phyloP scores from a whole-genome alignment of 768 basidiomycete species.

The Antrodiella citrinella region DNA sequence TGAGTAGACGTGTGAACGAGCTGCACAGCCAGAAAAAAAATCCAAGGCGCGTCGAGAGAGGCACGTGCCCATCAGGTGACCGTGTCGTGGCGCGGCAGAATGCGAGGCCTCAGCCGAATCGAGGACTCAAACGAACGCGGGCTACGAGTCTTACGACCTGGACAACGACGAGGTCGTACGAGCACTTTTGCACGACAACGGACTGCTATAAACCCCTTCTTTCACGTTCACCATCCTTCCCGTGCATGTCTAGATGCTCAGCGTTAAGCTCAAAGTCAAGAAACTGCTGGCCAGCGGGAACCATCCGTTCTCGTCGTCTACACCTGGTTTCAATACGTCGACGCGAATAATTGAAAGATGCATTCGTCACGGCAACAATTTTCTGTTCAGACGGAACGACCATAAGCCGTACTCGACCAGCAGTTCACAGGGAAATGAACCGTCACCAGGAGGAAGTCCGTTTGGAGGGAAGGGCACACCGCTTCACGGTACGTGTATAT shows the following conservation, averaged over 20 bases:
- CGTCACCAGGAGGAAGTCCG: conserved; percentile 5
- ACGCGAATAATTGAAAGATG: conserved; percentile 8
- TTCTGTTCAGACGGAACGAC: conserved; percentile 6
- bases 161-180: not conserved
- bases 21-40: no score
- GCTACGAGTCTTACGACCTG: not conserved
- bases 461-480: conserved; percentile 11
- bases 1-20: not conserved
- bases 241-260: conserved; percentile 11
- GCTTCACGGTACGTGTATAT: conserved; percentile 8
- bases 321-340: conserved; percentile 6
- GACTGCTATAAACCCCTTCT: not conserved
- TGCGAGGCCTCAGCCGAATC: not conserved
- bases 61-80: not conserved
- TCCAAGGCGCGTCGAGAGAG: no score
- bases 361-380: conserved; percentile 8
- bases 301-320: conserved; percentile 6
- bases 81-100: not conserved
- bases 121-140: not conserved
- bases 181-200: not conserved
- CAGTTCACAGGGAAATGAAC: conserved; percentile 6
- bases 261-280: conserved; percentile 10
- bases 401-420: conserved; percentile 9
- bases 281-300: conserved; percentile 5
- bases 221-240: not conserved